phyloP scores from a whole-genome alignment of 768 basidiomycete species.

The Hericium coralloides region DNA sequence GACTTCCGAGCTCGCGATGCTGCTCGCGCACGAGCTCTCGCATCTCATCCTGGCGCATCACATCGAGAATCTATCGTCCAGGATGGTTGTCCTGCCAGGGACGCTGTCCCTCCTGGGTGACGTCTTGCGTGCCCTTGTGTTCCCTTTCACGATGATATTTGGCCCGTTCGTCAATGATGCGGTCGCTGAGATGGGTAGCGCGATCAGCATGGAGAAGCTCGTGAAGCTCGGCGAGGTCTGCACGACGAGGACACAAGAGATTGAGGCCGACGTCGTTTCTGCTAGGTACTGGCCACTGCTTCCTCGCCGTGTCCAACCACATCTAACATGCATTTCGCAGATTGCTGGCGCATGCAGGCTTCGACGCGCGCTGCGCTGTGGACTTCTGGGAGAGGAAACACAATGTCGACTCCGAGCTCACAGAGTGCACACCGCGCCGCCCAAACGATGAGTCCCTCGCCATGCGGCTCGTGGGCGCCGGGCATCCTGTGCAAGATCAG shows the following conservation, averaged over 20 bases:
- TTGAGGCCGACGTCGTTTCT: constrained; percentile 89
- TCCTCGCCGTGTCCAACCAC: constrained; percentile 1
- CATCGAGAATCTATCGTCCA: constrained; percentile 83
- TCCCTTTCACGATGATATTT: constrained; percentile 84
- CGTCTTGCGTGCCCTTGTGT: constrained; percentile 66
- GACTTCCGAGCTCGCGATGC: constrained; percentile 79
- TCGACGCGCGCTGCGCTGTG: constrained; percentile 76
- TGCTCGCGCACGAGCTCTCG: constrained; percentile 89
- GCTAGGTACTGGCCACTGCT: constrained; percentile 43
- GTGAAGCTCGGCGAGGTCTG: constrained; percentile 65
- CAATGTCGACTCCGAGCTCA: constrained; percentile 29
- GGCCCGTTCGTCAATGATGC: constrained; percentile 97
- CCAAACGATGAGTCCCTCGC: constrained; percentile 20
- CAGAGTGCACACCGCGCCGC: constrained; percentile 35
- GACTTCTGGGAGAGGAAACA: constrained; percentile 63
- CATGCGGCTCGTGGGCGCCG: constrained; percentile 41
- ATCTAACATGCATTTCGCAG: constrained; percentile 27
- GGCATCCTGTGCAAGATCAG: constrained; percentile 62
- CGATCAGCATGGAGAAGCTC: constrained; percentile 62
- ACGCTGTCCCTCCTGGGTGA: constrained; percentile 72
- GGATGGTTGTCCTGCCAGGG: constrained; percentile 74
- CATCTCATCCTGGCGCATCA: constrained; percentile 90
- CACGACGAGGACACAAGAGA: constrained; percentile 75
- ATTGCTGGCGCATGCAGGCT: constrained; percentile 87
- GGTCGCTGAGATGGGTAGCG: constrained; percentile 69